These are phyloP conservation scores for Hyphopichia wangnamkhiaoensis DNA, from an alignment of 1,139 yeast species.

Conservation along the genomic window DNA sequence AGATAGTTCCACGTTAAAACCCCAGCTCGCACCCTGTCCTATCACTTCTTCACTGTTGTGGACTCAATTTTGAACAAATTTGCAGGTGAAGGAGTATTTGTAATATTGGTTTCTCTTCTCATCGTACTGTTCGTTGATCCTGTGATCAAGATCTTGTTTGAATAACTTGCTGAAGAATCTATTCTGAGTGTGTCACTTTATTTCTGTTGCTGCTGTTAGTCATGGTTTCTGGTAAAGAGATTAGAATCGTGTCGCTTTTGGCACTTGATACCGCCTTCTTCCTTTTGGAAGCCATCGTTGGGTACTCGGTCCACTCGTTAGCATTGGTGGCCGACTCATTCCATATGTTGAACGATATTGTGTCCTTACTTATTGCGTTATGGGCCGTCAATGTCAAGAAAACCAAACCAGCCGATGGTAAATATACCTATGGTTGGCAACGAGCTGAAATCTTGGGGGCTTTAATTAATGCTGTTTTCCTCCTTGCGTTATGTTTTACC, in stretches of 20 bases:
- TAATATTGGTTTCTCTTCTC: too few species aligned
- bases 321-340: slow-evolving; percentile 95
- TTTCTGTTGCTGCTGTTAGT: background rate
- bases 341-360: slow-evolving; percentile 95
- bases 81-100: too few species aligned
- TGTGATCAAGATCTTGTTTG: too few species aligned
- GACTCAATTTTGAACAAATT: too few species aligned
- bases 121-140: too few species aligned
- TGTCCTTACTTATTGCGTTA: slow-evolving; percentile 83
- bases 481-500: slow-evolving; percentile 88
- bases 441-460: slow-evolving; percentile 96
- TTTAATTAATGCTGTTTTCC: slow-evolving; percentile 85
- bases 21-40: too few species aligned
- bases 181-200: background rate
- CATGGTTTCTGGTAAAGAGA: slow-evolving; percentile 53
- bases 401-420: slow-evolving; percentile 78
- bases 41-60: too few species aligned
- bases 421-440: slow-evolving; percentile 95
- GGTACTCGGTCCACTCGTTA: slow-evolving; percentile 86
- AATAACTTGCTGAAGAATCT: too few species aligned
- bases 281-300: slow-evolving; percentile 79
- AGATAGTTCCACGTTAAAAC: too few species aligned
- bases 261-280: slow-evolving; percentile 81
- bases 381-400: slow-evolving; percentile 96
- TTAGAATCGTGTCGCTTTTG: slow-evolving; percentile 71